Conservation (phyloP, 2,329 filamentous ascomycete species). For the Endoconidiophora laricicola region DNA sequence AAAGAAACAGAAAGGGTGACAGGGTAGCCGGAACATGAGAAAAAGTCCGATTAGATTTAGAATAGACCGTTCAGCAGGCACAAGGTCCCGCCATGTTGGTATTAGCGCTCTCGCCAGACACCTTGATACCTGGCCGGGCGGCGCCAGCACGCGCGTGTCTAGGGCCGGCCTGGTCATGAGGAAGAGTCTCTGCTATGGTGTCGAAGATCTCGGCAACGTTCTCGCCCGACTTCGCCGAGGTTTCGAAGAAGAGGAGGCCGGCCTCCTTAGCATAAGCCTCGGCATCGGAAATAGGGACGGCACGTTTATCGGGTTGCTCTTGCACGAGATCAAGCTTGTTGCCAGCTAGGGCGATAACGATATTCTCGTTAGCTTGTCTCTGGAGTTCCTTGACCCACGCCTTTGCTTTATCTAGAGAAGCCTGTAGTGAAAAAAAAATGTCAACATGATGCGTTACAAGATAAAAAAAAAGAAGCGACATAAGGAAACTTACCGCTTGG, state of each 20-base stretch:
- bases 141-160: conserved; percentile 58
- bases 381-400: conserved; percentile 98
- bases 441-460: background rate
- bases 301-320: conserved; percentile 89
- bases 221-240: conserved; percentile 90
- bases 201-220: conserved; percentile 95
- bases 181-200: conserved; percentile 92
- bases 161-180: conserved; percentile 88
- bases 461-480: background rate
- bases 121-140: conserved; percentile 37
- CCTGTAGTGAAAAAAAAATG: conserved; percentile 31
- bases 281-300: conserved; percentile 73
- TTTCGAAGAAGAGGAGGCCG: conserved; percentile 93
- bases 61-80: conserved; percentile 30
- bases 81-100: conserved; percentile 40
- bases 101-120: conserved; percentile 39
- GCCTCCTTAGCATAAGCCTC: conserved; percentile 91
- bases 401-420: conserved; percentile 96
- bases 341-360: conserved; percentile 92
- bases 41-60: background rate
- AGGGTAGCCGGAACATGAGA: background rate
- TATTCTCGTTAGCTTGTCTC: conserved; percentile 97
- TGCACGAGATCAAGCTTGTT: conserved; percentile 96
- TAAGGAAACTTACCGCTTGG: conserved; percentile 59
- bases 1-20: background rate